These are phyloP conservation scores for Xylariaceae sp. DNA, from an alignment of 2,329 filamentous ascomycete species.

Conservation along the genomic window DNA sequence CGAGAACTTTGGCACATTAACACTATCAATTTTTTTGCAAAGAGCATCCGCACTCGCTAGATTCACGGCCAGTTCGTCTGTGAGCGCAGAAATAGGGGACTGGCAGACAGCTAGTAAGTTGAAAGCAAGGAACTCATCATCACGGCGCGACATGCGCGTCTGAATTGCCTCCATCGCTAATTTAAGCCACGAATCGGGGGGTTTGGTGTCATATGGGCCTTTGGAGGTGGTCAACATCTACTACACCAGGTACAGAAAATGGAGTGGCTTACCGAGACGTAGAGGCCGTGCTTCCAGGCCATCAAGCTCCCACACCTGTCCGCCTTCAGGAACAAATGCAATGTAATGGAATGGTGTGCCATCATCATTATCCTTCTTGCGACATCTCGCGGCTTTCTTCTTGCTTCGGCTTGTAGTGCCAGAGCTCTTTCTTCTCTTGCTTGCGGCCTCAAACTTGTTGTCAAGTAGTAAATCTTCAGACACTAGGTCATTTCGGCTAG, in stretches of 20 bases:
- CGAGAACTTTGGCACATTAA: slow-evolving; percentile 28
- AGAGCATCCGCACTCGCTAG: slow-evolving; percentile 39
- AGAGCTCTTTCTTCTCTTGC: slow-evolving; percentile 28
- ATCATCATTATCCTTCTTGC: slow-evolving; percentile 48
- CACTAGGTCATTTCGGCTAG: slow-evolving; percentile 70
- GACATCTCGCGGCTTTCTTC: slow-evolving; percentile 21
- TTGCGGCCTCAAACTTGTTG: slow-evolving; percentile 47
- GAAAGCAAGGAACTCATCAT: slow-evolving; percentile 65
- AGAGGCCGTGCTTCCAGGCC: slow-evolving; percentile 72
- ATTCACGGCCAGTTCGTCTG: slow-evolving; percentile 42
- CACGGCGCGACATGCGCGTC: slow-evolving; percentile 62
- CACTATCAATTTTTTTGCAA: slow-evolving; percentile 34
- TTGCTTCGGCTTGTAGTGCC: slow-evolving; percentile 10
- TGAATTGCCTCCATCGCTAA: slow-evolving; percentile 62
- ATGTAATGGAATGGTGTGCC: slow-evolving; percentile 75
- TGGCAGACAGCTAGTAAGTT: slow-evolving; percentile 72
- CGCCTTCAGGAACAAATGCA: slow-evolving; percentile 75
- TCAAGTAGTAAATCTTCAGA: slow-evolving; percentile 64
- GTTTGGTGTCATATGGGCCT: slow-evolving; percentile 34
- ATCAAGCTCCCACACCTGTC: slow-evolving; percentile 82
- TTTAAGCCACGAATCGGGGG: slow-evolving; percentile 59
- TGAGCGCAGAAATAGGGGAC: slow-evolving; percentile 54
- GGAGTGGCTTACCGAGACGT: slow-evolving; percentile 48
- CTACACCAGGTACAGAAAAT: background rate
- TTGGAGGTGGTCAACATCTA: slow-evolving; percentile 26